Conservation (phyloP, 345 rosid species). For the Melastoma malabathricum region DNA sequence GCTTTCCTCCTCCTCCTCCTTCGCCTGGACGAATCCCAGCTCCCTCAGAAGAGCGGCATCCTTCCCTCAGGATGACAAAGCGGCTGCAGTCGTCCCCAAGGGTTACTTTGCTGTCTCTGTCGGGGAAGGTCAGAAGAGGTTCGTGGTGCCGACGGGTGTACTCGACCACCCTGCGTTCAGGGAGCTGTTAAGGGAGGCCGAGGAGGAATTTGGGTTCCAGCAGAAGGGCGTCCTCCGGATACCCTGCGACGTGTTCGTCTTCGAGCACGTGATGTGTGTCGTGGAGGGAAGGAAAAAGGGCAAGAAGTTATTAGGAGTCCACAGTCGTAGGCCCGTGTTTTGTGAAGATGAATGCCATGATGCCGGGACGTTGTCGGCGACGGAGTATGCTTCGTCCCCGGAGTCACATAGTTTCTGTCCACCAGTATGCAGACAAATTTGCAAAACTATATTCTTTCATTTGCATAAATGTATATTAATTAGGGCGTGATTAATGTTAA, state of each 20-base stretch:
- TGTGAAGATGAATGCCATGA: too few species aligned
- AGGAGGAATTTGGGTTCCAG: slow-evolving; percentile 76
- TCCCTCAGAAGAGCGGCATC: slow-evolving; percentile 67
- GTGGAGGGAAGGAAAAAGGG: slow-evolving; percentile 1
- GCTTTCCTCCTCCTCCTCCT: slow-evolving; percentile 1
- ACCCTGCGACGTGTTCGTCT: slow-evolving; percentile 45
- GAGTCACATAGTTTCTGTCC: too few species aligned
- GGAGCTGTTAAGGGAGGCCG: slow-evolving; percentile 47
- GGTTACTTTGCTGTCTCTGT: slow-evolving; percentile 62
- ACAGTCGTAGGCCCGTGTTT: too few species aligned
- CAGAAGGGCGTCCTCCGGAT: slow-evolving; percentile 56
- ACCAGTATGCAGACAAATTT: too few species aligned
- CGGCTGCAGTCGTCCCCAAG: slow-evolving; percentile 24
- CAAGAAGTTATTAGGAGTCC: too few species aligned
- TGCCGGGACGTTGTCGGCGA: too few species aligned
- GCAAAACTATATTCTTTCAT: too few species aligned
- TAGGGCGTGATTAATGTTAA: too few species aligned
- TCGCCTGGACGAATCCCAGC: slow-evolving; percentile 22
- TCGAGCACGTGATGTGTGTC: slow-evolving; percentile 3
- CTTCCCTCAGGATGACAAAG: slow-evolving; percentile 17
- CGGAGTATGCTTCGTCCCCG: too few species aligned
- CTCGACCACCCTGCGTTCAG: slow-evolving; percentile 56
- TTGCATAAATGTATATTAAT: too few species aligned
- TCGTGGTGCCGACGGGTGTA: slow-evolving; percentile 48
- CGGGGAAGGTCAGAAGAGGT: slow-evolving; percentile 58